Percentiles rank a stretch among this genome's conserved stretches.
These are phyloP conservation scores for Cicer yamashitae DNA, from an alignment of 306 rosid species.

Conservation along the genomic window DNA sequence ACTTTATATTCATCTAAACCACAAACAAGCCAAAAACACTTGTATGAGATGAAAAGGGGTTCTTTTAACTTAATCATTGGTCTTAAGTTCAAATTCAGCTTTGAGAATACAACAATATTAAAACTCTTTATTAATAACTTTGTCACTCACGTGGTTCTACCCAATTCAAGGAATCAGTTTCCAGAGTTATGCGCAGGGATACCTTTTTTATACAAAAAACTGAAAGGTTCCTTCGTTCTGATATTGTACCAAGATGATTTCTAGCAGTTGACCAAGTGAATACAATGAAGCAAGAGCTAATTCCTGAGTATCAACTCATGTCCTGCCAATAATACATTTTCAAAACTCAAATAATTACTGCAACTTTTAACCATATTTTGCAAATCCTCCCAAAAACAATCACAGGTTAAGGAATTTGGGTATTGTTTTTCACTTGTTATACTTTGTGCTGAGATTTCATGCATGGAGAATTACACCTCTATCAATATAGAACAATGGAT, in stretches of 20 bases:
- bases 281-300: slow-evolving; percentile 26
- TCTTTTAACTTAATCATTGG: neutral
- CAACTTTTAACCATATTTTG: slow-evolving; percentile 13
- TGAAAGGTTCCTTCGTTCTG: slow-evolving; percentile 23
- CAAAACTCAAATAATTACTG: slow-evolving; percentile 10
- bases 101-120: neutral
- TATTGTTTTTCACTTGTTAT: slow-evolving; percentile 23
- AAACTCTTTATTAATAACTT: neutral
- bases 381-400: slow-evolving; percentile 24
- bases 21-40: neutral
- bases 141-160: neutral
- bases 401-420: neutral
- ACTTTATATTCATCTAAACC: slow-evolving; percentile 14
- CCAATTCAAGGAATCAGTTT: neutral
- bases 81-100: neutral
- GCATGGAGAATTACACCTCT: slow-evolving; percentile 24
- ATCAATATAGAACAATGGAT: slow-evolving; percentile 15
- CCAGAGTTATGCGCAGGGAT: too few relatives aligned
- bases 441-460: slow-evolving; percentile 18
- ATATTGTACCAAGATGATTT: slow-evolving; percentile 26
- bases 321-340: neutral
- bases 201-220: neutral
- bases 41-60: neutral
- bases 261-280: slow-evolving; percentile 25
- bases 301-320: slow-evolving; percentile 19